Evolutionary conservation across 495 filamentous ascomycete species (phyloP), one percentile per base, ranked within the genome.

Genomic region (Neurospora pannonica): DNA sequence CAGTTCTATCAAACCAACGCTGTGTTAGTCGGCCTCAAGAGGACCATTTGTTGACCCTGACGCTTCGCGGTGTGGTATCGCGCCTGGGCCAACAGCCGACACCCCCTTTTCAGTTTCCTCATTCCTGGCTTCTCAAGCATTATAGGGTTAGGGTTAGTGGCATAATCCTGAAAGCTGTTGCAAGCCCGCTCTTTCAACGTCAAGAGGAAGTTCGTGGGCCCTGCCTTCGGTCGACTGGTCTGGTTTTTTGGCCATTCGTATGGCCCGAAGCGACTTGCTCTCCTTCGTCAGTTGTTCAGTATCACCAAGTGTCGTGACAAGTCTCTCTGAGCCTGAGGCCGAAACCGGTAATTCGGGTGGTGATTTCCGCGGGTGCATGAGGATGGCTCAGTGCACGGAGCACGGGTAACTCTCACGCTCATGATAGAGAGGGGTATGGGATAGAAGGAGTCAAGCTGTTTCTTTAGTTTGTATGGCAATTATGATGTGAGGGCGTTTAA

Each of bases 161-260:
- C 5, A 15, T 13, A 0, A 28, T 13, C 2, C 2, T 7, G 21
- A 28, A 54, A 28, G 46, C 21, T 48, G 46, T 54, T 54, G 21
- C 21, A 10, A 31, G 24, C 24, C 48, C 24, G 48, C 48, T 60
- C 48, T 60, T 60, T 60, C 11, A 60, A 62, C 48, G 48, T 62
- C 24, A 28, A 21, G 15, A 42, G 40, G 43, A 24, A 60, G 11
- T 13, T 60, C 24, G 54, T 67, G 13, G 13, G 28, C 19, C 34
- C 54, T 17, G 28, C 15, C 13, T 34, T 36, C 1, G 13, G 54
- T 67, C 24, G 54, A 36, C 7, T 28, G 42, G 42, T 21, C n/a
- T 46, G 71, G 5, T 40, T 54, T 37, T 72, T 70, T 69, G 71
- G 28, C 15, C 28, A 71, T 74, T 72, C 70, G 74, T 70, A 74